Base-by-base conservation (phyloP, 352 stramenopile genomes). In the Pythium rhizo-oryzae region DNA sequence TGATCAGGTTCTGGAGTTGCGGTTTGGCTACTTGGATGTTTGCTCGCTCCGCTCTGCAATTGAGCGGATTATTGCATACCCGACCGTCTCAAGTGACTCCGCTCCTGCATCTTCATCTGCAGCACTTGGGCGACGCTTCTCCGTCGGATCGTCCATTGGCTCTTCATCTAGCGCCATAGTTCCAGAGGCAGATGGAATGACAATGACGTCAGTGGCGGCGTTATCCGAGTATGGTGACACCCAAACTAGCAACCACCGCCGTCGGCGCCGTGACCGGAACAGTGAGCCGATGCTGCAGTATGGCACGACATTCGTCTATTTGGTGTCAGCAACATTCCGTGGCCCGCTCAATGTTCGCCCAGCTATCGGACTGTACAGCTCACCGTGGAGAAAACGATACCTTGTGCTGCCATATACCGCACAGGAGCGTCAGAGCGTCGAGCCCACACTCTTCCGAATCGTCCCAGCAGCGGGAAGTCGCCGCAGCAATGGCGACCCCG, bases 21-120 rank as follows among this genome's bases (percentile, higher is more conserved):
- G 88, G 11, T 96, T 94, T 44, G 88, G 88, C 1, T 96, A 96
- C 58, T 63, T 96, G 66, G 88, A 96, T 49, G 91, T 92, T 23
- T 91, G 78, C 56, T 91, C 86, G 6, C 74, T 91, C 11, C 68
- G 87, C 8, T 76, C 76, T 24, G 82, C 86, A 7, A 54, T 96
- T 11, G 79, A 91, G 39, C 77, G 84, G 57, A 89, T 90, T 18
- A 54, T 89, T 12, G 67, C 66, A 16, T 80, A 74, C 50, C 75
- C 84, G 52, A 59, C 53, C 18, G 62, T 43, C 4, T 13, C 52
- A 4, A 59, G 11, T 16, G 66, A 68, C 9, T 44, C 50, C 2
- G 53, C 53, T 13, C 66, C 59, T 15, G 50, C 44, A 19, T 68
- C 66, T 4, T 68, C 59, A 24, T 64, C 66, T 35, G 53, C 39